These are phyloP conservation scores for Penicillium italicum DNA, from an alignment of 2,329 filamentous ascomycete species.

Conservation along the genomic window DNA sequence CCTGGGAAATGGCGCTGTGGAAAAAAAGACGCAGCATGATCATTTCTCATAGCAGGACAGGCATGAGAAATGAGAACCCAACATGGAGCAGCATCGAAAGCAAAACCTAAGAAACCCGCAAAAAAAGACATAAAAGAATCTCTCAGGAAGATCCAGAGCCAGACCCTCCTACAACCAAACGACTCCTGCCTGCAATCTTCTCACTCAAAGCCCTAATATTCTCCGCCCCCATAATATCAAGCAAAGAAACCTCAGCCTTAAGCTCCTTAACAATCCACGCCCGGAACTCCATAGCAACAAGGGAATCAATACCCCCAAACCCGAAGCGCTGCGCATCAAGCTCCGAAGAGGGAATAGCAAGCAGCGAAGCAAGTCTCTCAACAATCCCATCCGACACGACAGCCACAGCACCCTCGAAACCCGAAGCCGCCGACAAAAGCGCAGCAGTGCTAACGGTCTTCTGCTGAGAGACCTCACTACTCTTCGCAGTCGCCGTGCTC, in stretches of 20 bases:
- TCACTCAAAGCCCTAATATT: conserved; percentile 18
- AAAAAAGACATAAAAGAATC: background rate
- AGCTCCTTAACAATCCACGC: conserved; percentile 31
- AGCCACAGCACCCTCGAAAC: conserved; percentile 3
- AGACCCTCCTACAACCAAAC: background rate
- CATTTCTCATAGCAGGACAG: background rate
- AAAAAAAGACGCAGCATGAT: background rate
- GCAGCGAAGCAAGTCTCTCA: conserved; percentile 17
- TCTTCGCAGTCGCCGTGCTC: background rate
- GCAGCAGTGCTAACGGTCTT: conserved; percentile 8
- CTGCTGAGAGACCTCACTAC: background rate
- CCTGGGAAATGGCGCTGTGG: background rate
- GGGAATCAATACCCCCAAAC: conserved; percentile 27
- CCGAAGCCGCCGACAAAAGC: conserved; percentile 5
- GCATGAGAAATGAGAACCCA: background rate
- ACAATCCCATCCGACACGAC: conserved; percentile 17
- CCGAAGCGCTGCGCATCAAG: conserved; percentile 25
- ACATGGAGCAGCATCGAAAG: background rate
- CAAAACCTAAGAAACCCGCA: background rate
- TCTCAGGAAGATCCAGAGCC: background rate
- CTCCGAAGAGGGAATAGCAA: conserved; percentile 27
- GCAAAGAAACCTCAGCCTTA: conserved; percentile 23
- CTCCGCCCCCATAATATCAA: conserved; percentile 23
- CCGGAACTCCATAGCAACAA: conserved; percentile 32
- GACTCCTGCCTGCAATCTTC: conserved; percentile 14